A percentile compares a stretch with the other conserved stretches of the same genome.
Conservation (phyloP, 768 basidiomycete species). For the Hydnomerulius pinastri region DNA sequence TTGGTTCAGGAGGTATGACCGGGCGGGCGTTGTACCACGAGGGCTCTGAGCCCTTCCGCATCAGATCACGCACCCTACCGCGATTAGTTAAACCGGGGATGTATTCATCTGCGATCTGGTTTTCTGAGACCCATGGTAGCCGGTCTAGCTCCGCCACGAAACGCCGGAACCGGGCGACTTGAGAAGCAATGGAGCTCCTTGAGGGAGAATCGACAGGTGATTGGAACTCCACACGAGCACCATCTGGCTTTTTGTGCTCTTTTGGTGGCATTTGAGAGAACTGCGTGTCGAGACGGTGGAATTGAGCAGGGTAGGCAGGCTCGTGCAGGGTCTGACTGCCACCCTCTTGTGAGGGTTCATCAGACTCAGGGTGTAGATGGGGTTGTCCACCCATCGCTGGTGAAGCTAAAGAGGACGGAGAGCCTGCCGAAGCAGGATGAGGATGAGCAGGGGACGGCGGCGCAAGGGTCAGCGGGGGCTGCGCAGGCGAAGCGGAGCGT, state of each 20-base stretch:
- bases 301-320: not conserved
- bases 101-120: slow-evolving; percentile 47
- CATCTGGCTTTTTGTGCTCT: not conserved
- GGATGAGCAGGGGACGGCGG: too few relatives aligned
- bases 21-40: slow-evolving; percentile 30
- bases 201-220: slow-evolving; percentile 13
- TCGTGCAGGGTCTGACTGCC: slow-evolving; percentile 24
- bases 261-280: not conserved
- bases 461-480: too few relatives aligned
- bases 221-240: not conserved
- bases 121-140: slow-evolving; percentile 46
- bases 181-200: slow-evolving; percentile 12
- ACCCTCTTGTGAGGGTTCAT: not conserved
- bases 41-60: slow-evolving; percentile 20
- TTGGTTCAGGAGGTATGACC: slow-evolving; percentile 1
- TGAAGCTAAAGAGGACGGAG: too few relatives aligned
- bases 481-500: not conserved
- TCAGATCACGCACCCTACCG: slow-evolving; percentile 11
- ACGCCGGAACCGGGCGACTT: slow-evolving; percentile 37
- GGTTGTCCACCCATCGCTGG: not conserved
- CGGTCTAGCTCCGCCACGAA: slow-evolving; percentile 38
- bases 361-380: not conserved
- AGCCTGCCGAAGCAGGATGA: too few relatives aligned
- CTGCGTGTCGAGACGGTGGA: not conserved
- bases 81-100: slow-evolving; percentile 36